Evolutionary conservation across 1,139 yeast genomes (phyloP).

Genomic region (Yamadazyma dushanensis): DNA sequence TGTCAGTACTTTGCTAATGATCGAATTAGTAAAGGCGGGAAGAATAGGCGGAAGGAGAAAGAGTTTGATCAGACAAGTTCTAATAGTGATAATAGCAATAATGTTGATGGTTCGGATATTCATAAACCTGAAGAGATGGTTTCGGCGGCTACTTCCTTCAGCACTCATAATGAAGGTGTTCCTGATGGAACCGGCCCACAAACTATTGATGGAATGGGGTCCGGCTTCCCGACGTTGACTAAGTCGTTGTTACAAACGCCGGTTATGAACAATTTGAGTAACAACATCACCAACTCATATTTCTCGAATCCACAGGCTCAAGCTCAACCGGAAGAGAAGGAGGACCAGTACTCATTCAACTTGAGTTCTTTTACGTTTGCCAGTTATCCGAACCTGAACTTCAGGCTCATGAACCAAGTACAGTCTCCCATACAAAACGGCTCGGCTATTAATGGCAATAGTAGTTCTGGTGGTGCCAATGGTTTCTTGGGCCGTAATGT

Average conservation of each 20-base stretch:
- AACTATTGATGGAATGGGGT: no score
- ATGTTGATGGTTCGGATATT: not conserved
- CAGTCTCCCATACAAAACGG: constrained; percentile 5
- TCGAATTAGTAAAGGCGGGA: constrained; percentile 51
- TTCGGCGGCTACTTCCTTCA: not conserved
- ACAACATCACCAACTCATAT: constrained; percentile 37
- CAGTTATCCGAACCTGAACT: constrained; percentile 10
- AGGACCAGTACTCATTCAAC: constrained; percentile 38
- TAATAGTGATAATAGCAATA: not conserved
- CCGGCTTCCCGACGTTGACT: constrained; percentile 16
- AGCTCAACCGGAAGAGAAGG: constrained; percentile 16
- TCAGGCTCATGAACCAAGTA: not conserved
- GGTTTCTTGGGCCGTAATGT: not conserved
- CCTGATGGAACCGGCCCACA: no score
- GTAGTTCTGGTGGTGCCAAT: no score
- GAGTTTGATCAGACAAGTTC: not conserved
- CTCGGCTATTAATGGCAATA: no score
- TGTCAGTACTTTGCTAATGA: constrained; percentile 61
- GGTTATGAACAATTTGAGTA: constrained; percentile 27
- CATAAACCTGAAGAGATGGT: not conserved
- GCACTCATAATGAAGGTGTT: not conserved
- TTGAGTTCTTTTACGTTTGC: constrained; percentile 34
- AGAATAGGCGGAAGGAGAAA: constrained; percentile 16
- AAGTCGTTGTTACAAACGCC: constrained; percentile 32
- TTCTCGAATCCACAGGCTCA: constrained; percentile 29